Percentiles rank a stretch among this genome's conserved stretches.
These are phyloP conservation scores for Globisporangium orthogonon DNA, from an alignment of 352 stramenopile genomes.

Conservation along the genomic window DNA sequence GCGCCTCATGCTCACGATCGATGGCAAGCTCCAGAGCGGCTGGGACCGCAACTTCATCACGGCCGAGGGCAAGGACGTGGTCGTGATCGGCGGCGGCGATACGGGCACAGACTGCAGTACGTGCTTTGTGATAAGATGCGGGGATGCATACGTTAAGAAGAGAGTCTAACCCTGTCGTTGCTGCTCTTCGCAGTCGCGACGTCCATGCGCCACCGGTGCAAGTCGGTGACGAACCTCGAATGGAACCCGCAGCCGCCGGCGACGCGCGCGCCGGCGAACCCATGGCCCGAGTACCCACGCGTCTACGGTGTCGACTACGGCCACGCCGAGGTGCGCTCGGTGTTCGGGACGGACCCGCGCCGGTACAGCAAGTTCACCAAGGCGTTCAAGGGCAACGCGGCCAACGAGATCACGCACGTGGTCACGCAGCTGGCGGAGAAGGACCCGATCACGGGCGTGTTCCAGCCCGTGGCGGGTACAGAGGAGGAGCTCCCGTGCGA, in stretches of 20 bases:
- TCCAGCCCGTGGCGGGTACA: constrained; percentile 65
- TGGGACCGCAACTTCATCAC: constrained; percentile 95
- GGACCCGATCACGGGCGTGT: constrained; percentile 68
- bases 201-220: constrained; percentile 95
- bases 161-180: background rate
- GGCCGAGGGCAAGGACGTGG: constrained; percentile 96
- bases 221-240: constrained; percentile 96
- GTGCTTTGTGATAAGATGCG: background rate
- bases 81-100: constrained; percentile 96
- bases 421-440: constrained; percentile 43
- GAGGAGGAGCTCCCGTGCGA: constrained; percentile 94
- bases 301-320: constrained; percentile 98
- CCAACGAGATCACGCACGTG: constrained; percentile 74
- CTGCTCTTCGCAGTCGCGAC: constrained; percentile 76
- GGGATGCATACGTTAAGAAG: no score
- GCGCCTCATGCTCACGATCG: constrained; percentile 91
- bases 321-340: constrained; percentile 90
- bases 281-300: constrained; percentile 97
- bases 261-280: constrained; percentile 90
- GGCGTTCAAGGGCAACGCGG: constrained; percentile 71
- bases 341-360: constrained; percentile 91
- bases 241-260: constrained; percentile 91
- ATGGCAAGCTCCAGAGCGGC: constrained; percentile 93
- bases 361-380: constrained; percentile 75
- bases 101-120: constrained; percentile 96